Evolutionary conservation across 169 alveolate genomes (phyloP), one percentile per base, ranked within the genome.

Genomic region (Babesia gibsoni): DNA sequence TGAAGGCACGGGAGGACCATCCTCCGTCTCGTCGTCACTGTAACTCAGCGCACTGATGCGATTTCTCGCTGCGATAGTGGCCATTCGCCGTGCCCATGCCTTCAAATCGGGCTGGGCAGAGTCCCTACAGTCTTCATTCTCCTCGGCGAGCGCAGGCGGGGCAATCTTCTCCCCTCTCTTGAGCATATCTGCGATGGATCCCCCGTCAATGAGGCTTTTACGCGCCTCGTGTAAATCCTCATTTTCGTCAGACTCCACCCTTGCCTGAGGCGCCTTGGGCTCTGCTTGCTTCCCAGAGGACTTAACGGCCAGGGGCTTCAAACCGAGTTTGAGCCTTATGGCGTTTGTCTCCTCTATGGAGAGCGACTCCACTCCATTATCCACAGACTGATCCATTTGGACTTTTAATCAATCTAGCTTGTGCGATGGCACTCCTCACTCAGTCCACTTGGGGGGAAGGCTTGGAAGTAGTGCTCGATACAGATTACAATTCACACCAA

Each of bases 271-370:
- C 9, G 25, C 3, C 12, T 25, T n/a, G 23, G 67, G 56, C 58
- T 7, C 49, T n/a, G 63, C 20, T 14, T 12, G 56, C 56, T 54
- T 54, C 9, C 37, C 48, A 16, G 42, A 25, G 58, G 72, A 43
- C 29, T 61, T 50, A 3, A 54, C 54, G n/a, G 65, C 63, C 54
- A 79, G 65, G 22, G 88, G 88, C 61, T 79, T 79, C 50, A 79
- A 22, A 12, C 88, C 88, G 22, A 79, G 83, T 32, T 70, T 79
- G 39, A 23, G 20, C 4, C 88, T 22, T 0, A 79, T 1, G 14
- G 67, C 83, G 42, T 79, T 79, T 22, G 88, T 79, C 36, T 79
- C 83, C 54, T 79, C 88, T 4, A 69, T 56, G 41, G 85, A 65
- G 25, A 42, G 35, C 30, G 85, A 77, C 27, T 32, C 35, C 32